These are phyloP conservation scores for Zarea fungicola DNA, from an alignment of 2,329 filamentous ascomycete genomes.

Conservation along the genomic window DNA sequence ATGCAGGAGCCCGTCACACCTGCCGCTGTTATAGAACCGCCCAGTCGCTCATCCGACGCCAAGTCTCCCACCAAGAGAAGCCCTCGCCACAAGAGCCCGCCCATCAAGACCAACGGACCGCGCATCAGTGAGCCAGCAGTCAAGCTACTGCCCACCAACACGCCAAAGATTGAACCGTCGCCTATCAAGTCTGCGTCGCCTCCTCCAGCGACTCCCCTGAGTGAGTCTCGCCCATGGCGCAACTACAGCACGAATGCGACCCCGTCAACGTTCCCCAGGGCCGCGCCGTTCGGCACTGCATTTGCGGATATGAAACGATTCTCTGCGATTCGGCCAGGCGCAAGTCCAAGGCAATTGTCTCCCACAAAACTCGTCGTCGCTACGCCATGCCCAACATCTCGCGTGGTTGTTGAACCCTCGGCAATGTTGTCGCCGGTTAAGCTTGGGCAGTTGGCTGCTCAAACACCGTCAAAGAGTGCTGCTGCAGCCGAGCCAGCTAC, in stretches of 20 bases:
- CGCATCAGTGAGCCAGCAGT: conserved; percentile 26
- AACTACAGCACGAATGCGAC: not conserved
- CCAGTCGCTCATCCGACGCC: conserved; percentile 19
- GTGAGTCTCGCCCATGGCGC: conserved; percentile 3
- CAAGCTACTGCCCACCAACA: conserved; percentile 23
- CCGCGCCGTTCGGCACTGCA: conserved; percentile 1
- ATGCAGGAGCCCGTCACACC: conserved; percentile 23
- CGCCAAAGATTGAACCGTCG: conserved; percentile 22
- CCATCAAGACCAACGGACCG: conserved; percentile 20
- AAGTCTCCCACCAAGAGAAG: conserved; percentile 28
- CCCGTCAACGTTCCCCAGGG: conserved; percentile 8
- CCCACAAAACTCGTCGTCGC: not conserved
- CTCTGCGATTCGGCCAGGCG: not conserved
- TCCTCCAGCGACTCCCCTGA: conserved; percentile 23
- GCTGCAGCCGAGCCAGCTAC: not conserved
- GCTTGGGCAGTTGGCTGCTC: not conserved
- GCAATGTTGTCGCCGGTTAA: conserved; percentile 1
- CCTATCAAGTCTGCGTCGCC: conserved; percentile 25
- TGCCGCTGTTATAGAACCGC: conserved; percentile 19
- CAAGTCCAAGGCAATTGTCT: not conserved
- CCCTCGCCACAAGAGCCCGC: conserved; percentile 22
- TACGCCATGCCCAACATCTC: conserved; percentile 7
- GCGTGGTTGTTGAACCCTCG: not conserved
- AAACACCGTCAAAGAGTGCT: not conserved
- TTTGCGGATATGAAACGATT: conserved; percentile 9